These are phyloP conservation scores for Kappamyces sp. DNA, from an alignment of 192 early-diverging fungal genomes.

Conservation along the genomic window DNA sequence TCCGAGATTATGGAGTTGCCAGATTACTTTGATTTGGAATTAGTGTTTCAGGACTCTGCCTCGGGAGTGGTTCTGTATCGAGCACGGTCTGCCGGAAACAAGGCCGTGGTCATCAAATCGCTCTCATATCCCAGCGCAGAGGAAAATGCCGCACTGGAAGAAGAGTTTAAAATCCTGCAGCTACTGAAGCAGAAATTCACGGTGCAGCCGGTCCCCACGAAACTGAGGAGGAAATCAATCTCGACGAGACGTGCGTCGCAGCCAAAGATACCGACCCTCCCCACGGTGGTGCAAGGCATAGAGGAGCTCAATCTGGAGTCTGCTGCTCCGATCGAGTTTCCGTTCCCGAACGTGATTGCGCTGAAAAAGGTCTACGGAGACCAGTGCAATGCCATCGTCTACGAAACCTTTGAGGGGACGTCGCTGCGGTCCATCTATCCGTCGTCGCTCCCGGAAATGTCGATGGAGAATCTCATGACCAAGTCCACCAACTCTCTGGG, in stretches of 20 bases:
- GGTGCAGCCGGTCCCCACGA: not conserved
- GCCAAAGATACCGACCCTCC: no score
- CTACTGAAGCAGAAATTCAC: not conserved
- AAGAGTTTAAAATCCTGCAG: conserved; percentile 5
- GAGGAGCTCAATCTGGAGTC: no score
- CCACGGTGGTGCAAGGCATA: no score
- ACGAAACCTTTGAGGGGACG: conserved; percentile 4
- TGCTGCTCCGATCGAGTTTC: no score
- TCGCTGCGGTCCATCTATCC: not conserved
- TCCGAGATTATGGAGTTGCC: conserved; percentile 9
- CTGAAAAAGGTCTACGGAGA: conserved; percentile 13
- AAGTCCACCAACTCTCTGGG: no score
- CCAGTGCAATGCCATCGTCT: conserved; percentile 3
- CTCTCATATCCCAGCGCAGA: not conserved
- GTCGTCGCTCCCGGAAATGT: no score
- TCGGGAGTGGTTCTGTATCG: not conserved
- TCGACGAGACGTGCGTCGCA: no score
- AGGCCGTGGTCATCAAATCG: conserved; percentile 10
- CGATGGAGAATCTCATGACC: no score
- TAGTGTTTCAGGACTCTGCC: not conserved
- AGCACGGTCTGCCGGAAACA: conserved; percentile 7
- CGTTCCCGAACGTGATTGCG: conserved; percentile 1
- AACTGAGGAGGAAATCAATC: no score
- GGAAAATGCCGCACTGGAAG: conserved; percentile 3
- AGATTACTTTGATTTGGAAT: conserved; percentile 9